These are phyloP conservation scores for Colletotrichum liriopes DNA, from an alignment of 2,329 filamentous ascomycete genomes.

Conservation along the genomic window DNA sequence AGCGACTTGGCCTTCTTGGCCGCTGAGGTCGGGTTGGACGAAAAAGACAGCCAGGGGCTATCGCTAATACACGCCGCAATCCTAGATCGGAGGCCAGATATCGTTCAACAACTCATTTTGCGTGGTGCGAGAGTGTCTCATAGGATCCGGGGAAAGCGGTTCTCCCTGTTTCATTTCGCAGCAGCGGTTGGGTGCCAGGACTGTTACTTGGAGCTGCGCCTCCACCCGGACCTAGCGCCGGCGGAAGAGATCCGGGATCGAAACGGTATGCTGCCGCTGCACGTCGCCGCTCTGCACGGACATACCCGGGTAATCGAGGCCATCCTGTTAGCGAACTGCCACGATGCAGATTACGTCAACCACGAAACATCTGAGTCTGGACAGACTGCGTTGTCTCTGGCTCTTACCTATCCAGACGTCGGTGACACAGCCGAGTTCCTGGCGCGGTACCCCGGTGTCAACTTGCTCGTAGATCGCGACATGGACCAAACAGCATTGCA, in stretches of 20 bases:
- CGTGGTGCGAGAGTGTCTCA: not conserved
- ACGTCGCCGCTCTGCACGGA: slow-evolving; percentile 11
- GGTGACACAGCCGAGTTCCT: not conserved
- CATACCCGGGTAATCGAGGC: not conserved
- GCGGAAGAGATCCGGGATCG: slow-evolving; percentile 8
- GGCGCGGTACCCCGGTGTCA: not conserved
- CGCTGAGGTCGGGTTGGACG: not conserved
- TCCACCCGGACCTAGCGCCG: not conserved
- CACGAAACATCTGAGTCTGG: not conserved
- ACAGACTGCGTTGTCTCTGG: not conserved
- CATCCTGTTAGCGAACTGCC: not conserved
- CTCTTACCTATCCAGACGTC: not conserved
- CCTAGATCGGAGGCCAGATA: slow-evolving; percentile 1
- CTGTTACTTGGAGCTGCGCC: not conserved
- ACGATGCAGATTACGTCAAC: slow-evolving; percentile 2
- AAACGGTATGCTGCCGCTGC: slow-evolving; percentile 3
- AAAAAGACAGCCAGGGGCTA: slow-evolving; percentile 1
- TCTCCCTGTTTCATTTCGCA: slow-evolving; percentile 7
- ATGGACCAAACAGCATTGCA: not conserved
- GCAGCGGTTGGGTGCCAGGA: slow-evolving; percentile 1
- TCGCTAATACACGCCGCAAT: slow-evolving; percentile 6
- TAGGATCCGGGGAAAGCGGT: not conserved
- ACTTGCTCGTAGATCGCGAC: not conserved
- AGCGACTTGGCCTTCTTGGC: not conserved
- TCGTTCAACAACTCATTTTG: not conserved